Evolutionary conservation across 306 rosid species (phyloP).

Genomic region (Clitoria ternatea): DNA sequence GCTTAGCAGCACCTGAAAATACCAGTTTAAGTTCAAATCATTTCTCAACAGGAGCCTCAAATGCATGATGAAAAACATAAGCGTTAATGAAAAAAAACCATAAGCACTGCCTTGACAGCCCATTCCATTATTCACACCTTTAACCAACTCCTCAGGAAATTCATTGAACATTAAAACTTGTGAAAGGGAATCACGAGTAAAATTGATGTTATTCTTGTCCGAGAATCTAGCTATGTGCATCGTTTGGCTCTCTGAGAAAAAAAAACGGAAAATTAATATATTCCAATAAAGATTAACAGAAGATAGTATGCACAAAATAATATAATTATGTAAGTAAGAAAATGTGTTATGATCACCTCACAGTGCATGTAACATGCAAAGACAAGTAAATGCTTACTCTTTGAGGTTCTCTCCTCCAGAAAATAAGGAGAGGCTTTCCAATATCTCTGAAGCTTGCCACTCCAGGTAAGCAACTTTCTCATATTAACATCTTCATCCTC

Average conservation of each 20-base stretch:
- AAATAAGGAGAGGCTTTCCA: slow-evolving; percentile 54
- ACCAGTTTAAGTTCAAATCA: slow-evolving; percentile 15
- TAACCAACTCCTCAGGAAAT: slow-evolving; percentile 55
- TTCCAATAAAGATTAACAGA: background rate
- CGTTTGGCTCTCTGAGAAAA: slow-evolving; percentile 41
- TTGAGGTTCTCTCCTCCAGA: slow-evolving; percentile 36
- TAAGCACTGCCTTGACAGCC: slow-evolving; percentile 5
- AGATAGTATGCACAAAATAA: background rate
- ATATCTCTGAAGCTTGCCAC: slow-evolving; percentile 22
- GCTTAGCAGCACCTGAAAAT: slow-evolving; percentile 43
- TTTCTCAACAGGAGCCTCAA: background rate
- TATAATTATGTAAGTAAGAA: background rate
- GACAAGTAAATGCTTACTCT: slow-evolving; percentile 29
- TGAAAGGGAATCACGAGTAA: slow-evolving; percentile 52
- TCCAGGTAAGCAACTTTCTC: slow-evolving; percentile 22
- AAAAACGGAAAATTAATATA: background rate
- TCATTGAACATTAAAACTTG: slow-evolving; percentile 41
- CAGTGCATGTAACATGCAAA: background rate
- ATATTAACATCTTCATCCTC: background rate
- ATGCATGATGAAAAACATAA: slow-evolving; percentile 11
- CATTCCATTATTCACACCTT: slow-evolving; percentile 41
- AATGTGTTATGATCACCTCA: background rate
- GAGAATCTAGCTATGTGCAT: slow-evolving; percentile 44
- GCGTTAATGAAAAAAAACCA: background rate
- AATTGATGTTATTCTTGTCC: slow-evolving; percentile 28